phyloP scores from a whole-genome alignment of 805 yeast species.

The Spathaspora girioi region DNA sequence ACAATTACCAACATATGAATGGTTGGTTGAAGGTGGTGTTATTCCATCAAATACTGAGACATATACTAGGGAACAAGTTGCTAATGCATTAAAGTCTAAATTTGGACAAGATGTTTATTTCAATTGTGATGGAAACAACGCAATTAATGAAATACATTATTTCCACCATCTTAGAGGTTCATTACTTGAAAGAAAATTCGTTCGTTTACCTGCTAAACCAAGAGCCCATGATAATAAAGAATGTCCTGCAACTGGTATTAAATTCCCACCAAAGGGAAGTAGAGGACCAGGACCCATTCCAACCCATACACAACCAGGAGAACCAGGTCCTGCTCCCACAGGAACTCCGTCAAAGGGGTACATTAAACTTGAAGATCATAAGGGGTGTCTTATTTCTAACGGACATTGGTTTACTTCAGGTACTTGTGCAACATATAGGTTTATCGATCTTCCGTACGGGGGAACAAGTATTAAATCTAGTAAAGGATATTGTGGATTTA shows the following conservation, averaged over 20 bases:
- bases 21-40: slow-evolving; percentile 67
- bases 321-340: slow-evolving; percentile 15
- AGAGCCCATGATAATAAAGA: slow-evolving; percentile 14
- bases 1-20: slow-evolving; percentile 54
- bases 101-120: slow-evolving; percentile 58
- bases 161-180: slow-evolving; percentile 75
- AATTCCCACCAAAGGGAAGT: slow-evolving; percentile 60
- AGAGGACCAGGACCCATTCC: slow-evolving; percentile 12
- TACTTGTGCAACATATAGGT: slow-evolving; percentile 75
- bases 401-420: slow-evolving; percentile 85
- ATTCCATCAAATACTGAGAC: slow-evolving; percentile 57
- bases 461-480: slow-evolving; percentile 69
- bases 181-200: slow-evolving; percentile 56
- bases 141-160: slow-evolving; percentile 72
- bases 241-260: slow-evolving; percentile 62
- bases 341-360: slow-evolving; percentile 22
- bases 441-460: slow-evolving; percentile 59
- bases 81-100: slow-evolving; percentile 46
- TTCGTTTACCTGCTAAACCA: slow-evolving; percentile 51
- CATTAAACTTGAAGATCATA: slow-evolving; percentile 46
- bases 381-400: slow-evolving; percentile 78
- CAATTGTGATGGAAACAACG: slow-evolving; percentile 47
- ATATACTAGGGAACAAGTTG: slow-evolving; percentile 54
- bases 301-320: slow-evolving; percentile 8
- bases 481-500: slow-evolving; percentile 68